Evolutionary conservation across 2,329 filamentous ascomycete species (phyloP), one percentile per base, ranked within the genome.

Genomic region (Cladosporium sp.): DNA sequence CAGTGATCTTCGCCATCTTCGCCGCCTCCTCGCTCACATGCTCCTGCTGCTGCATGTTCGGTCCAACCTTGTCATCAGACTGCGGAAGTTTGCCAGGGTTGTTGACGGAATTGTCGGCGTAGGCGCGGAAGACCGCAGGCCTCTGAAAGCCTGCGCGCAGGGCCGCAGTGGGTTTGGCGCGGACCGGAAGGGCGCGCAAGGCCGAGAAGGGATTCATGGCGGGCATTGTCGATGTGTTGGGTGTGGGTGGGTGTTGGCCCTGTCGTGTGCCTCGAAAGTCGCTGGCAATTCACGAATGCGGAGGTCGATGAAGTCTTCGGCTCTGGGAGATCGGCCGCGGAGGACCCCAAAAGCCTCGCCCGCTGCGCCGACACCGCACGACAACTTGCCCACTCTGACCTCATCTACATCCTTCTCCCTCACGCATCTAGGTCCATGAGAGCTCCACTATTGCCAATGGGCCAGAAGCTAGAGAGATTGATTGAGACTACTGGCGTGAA

Each of bases 21-120:
- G 78, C 78, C 32, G 83, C 82, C 66, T 87, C 83, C 64, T 86
- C 81, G 57, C 78, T 84, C 31, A 85, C 80, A 70, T 82, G 77
- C 40, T 79, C 78, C 49, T 83, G 68, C 31, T 74, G 63, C 56
- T 79, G 73, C 68, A 77, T 73, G 53, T 78, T 80, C 10, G 79
- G 74, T 18, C 74, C 75, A 43, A 66, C 66, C 41, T 56, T 61
- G 57, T 59, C 67, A 56, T 61, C 57, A 14, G 63, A 62, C 40
- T 53, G 42, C 31, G 51, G 51, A 14, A 53, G 44, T 19, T 46
- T 49, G 45, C 40, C 37, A 13, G 51, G 44, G 40, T 53, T 49
- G 45, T 53, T 53, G 10, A 38, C 43, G 50, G 43, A 44, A 42
- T 53, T 43, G 45, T 53, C 51, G 32, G 51, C 51, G 44, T 49